A percentile compares a stretch with the other conserved stretches of the same genome.
phyloP scores from a whole-genome alignment of 352 stramenopile species.

The Phytophthora quininea region DNA sequence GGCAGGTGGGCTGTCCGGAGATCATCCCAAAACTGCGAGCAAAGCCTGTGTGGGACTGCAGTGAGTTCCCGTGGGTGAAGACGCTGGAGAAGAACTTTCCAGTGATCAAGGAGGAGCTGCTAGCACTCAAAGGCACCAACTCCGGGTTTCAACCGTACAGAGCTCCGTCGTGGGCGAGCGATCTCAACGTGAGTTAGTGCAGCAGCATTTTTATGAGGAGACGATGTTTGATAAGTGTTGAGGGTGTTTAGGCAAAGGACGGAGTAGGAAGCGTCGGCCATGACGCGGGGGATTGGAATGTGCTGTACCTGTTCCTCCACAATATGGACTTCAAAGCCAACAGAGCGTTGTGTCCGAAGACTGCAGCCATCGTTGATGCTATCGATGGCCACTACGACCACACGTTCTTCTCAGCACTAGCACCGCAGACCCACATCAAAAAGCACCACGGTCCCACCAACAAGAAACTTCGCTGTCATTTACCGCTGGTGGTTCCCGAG shows the following conservation, averaged over 20 bases:
- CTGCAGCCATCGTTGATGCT: constrained; percentile 57
- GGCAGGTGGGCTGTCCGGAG: constrained; percentile 74
- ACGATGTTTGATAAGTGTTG: neutral
- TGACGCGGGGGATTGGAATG: constrained; percentile 86
- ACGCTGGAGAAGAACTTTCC: constrained; percentile 56
- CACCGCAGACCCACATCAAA: constrained; percentile 77
- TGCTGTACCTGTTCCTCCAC: constrained; percentile 90
- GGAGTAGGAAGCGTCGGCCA: constrained; percentile 78
- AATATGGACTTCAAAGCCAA: constrained; percentile 85
- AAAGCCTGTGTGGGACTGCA: constrained; percentile 56
- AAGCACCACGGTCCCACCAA: constrained; percentile 91
- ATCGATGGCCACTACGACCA: constrained; percentile 79
- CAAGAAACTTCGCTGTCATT: constrained; percentile 91
- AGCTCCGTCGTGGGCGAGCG: constrained; percentile 72
- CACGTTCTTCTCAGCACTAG: constrained; percentile 88
- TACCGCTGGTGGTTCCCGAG: constrained; percentile 85
- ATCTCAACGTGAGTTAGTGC: constrained; percentile 38
- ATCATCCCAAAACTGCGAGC: constrained; percentile 56
- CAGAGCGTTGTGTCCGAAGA: constrained; percentile 68
- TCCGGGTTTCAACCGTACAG: constrained; percentile 80
- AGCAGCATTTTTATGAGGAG: neutral
- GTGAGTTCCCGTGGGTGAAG: constrained; percentile 50
- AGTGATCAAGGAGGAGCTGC: constrained; percentile 67
- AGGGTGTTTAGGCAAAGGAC: constrained; percentile 51
- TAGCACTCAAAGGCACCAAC: constrained; percentile 43